These are phyloP conservation scores for Globomyces sp. DNA, from an alignment of 371 early-diverging fungal species.

Conservation along the genomic window DNA sequence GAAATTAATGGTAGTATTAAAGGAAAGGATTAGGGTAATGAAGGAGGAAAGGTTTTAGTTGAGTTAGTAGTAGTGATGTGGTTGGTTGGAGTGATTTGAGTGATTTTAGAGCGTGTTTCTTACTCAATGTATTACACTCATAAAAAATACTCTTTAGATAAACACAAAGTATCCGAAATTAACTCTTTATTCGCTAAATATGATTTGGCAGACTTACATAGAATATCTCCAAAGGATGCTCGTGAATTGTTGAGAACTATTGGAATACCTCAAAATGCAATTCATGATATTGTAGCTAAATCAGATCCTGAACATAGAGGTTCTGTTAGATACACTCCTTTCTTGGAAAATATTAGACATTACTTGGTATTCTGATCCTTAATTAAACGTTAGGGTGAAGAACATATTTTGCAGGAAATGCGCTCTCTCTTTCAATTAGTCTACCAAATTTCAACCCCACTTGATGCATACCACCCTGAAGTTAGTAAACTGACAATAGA, in stretches of 20 bases:
- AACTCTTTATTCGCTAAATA: slow-evolving; percentile 1
- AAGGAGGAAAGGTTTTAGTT: too few species aligned
- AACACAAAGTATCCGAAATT: slow-evolving; percentile 1
- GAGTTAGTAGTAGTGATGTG: too few species aligned
- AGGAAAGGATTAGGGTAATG: too few species aligned
- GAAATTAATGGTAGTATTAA: too few species aligned
- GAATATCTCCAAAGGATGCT: slow-evolving; percentile 6
- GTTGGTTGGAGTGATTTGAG: too few species aligned
- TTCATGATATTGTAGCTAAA: neutral
- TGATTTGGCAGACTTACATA: neutral
- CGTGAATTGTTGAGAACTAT: slow-evolving; percentile 5
- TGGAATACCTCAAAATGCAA: neutral
- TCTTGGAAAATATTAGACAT: neutral
- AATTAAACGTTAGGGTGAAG: neutral
- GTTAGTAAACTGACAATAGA: neutral
- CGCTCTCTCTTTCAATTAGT: neutral
- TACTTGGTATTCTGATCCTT: neutral
- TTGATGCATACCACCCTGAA: neutral
- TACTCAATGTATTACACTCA: slow-evolving; percentile 1
- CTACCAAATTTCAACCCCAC: neutral
- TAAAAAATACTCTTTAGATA: slow-evolving; percentile 7
- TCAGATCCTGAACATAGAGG: slow-evolving; percentile 14
- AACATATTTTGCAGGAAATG: slow-evolving; percentile 3
- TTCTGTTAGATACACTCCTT: neutral
- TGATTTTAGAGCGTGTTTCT: neutral